Evolutionary conservation across 2,329 filamentous ascomycete genomes (phyloP).

Genomic region (Chrysoporthe austroafricana): DNA sequence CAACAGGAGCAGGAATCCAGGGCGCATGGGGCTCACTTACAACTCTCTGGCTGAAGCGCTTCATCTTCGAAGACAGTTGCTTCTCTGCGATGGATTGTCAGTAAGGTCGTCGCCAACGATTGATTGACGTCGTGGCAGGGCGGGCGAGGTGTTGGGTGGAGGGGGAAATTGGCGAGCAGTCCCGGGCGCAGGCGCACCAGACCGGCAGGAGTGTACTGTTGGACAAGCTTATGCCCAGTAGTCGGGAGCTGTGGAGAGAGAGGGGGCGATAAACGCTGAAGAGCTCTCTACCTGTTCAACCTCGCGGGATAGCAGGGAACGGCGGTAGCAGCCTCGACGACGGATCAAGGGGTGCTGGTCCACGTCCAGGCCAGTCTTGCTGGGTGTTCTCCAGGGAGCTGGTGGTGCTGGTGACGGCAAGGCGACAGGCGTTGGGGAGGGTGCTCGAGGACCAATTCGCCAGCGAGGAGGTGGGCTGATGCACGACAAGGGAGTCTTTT

Average conservation of each 20-base stretch:
- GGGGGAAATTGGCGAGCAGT: not conserved
- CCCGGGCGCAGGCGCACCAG: constrained; percentile 9
- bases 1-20: constrained; percentile 7
- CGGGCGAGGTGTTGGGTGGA: not conserved
- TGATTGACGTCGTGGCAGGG: not conserved
- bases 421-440: constrained; percentile 15
- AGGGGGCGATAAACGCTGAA: constrained; percentile 25
- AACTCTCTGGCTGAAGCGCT: constrained; percentile 96
- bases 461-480: constrained; percentile 17
- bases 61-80: constrained; percentile 69
- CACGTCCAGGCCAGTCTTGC: constrained; percentile 28
- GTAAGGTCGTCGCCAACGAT: constrained; percentile 17
- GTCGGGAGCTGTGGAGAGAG: constrained; percentile 11
- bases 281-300: constrained; percentile 30
- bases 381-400: constrained; percentile 17
- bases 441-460: constrained; percentile 22
- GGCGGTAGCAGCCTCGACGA: constrained; percentile 28
- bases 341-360: constrained; percentile 28
- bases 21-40: constrained; percentile 60
- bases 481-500: constrained; percentile 18
- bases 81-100: constrained; percentile 29
- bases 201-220: constrained; percentile 6
- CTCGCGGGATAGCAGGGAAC: constrained; percentile 28
- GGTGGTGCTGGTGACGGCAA: constrained; percentile 14
- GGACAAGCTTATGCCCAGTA: constrained; percentile 15